These are phyloP conservation scores for Ophiostoma tasmaniense DNA, from an alignment of 2,329 filamentous ascomycete species.

Conservation along the genomic window DNA sequence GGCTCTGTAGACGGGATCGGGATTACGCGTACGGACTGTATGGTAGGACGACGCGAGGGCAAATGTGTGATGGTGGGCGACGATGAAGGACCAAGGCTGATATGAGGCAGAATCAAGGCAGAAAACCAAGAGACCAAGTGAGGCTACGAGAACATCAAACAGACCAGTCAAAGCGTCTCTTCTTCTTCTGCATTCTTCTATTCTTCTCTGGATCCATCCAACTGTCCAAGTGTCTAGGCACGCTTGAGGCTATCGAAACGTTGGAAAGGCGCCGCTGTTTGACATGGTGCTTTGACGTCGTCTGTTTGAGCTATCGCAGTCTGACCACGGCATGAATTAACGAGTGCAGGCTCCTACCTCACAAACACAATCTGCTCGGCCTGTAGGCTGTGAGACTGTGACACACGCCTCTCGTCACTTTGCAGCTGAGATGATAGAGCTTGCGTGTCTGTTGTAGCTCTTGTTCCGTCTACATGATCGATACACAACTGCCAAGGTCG, in stretches of 20 bases:
- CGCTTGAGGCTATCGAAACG: neutral
- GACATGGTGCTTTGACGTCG: neutral
- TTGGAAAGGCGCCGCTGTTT: neutral
- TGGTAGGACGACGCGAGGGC: constrained; percentile 2
- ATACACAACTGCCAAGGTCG: neutral
- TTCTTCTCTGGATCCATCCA: no score
- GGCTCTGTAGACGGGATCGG: neutral
- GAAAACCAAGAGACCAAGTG: neutral
- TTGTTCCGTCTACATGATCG: neutral
- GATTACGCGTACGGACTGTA: constrained; percentile 3
- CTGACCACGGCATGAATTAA: neutral
- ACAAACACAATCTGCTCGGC: no score
- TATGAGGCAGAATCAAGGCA: neutral
- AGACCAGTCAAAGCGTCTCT: neutral
- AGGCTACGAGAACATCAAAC: no score
- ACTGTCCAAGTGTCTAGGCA: neutral
- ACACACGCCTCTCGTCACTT: neutral
- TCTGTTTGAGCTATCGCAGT: neutral
- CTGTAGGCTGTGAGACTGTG: neutral
- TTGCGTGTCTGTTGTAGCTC: neutral
- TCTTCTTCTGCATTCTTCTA: no score
- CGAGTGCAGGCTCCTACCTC: neutral
- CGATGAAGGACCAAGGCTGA: neutral
- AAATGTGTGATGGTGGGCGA: no score
- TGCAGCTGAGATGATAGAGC: no score